Evolutionary conservation across 371 early-diverging fungal species (phyloP).

Genomic region (Lichtheimia ornata): DNA sequence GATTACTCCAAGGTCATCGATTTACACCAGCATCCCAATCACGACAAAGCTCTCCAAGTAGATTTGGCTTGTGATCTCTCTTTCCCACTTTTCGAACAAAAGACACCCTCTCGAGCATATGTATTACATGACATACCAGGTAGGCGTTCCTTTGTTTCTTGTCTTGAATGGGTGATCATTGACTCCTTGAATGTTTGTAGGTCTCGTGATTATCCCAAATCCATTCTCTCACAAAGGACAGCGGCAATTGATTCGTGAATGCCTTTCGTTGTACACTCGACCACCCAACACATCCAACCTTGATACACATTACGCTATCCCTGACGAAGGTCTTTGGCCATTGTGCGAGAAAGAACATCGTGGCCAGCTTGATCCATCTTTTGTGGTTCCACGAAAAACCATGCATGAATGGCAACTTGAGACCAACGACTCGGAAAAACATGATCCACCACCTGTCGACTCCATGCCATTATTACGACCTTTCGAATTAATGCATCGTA

Average conservation of each 20-base stretch:
- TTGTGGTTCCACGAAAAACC: slow-evolving; percentile 27
- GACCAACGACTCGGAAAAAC: slow-evolving; percentile 16
- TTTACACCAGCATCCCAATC: slow-evolving; percentile 32
- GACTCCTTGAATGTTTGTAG: slow-evolving; percentile 4
- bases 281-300: slow-evolving; percentile 83
- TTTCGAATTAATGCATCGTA: slow-evolving; percentile 51
- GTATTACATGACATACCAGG: slow-evolving; percentile 9
- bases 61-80: slow-evolving; percentile 10
- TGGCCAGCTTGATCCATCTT: slow-evolving; percentile 25
- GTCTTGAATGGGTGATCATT: neutral
- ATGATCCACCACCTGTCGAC: slow-evolving; percentile 40
- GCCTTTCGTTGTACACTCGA: slow-evolving; percentile 65
- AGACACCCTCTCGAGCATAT: neutral
- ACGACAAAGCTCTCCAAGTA: slow-evolving; percentile 31
- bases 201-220: slow-evolving; percentile 74
- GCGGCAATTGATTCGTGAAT: slow-evolving; percentile 59
- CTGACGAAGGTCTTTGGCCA: slow-evolving; percentile 72
- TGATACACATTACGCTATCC: slow-evolving; percentile 77
- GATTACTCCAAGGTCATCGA: slow-evolving; percentile 64
- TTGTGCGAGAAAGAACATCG: slow-evolving; percentile 42
- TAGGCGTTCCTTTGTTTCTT: neutral
- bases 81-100: neutral
- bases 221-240: slow-evolving; percentile 73
- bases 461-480: slow-evolving; percentile 45
- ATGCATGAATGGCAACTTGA: slow-evolving; percentile 3